Evolutionary conservation across 164 flowering plant genomes (phyloP), one percentile per base, ranked within the genome.

Genomic region (Liquidambar formosana): DNA sequence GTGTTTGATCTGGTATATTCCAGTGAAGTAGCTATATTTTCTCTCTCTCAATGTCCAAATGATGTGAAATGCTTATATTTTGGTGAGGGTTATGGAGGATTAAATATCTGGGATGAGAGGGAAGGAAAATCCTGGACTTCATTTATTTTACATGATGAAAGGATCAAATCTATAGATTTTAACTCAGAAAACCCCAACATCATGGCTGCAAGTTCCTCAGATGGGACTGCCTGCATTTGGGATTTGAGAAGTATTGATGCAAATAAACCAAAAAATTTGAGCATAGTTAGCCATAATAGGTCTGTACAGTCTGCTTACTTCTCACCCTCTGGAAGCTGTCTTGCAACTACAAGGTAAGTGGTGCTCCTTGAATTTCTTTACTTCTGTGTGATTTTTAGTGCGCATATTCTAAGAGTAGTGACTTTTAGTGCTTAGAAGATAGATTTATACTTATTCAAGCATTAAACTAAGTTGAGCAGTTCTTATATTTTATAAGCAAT

Each of bases 141-240:
- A 4, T 84, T 84, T 85, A 26, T 8, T 38, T 75, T 95, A 75
- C 99, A 95, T 70, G 77, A 73, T 44, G 54, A 56, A 52, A 84
- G 96, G 78, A 91, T 95, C 71, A 95, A 91, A 73, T 75, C 97
- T 57, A 83, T 95, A 63, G 92, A 92, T 71, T 95, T 91, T 56
- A 86, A 80, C 68, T 45, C 86, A 21, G 73, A 69, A 38, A 89
- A 87, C 67, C 77, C 79, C 12, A 78, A 87, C 52, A 64, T 88
- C 19, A 79, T 95, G 91, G 94, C 88, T n/a, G 92, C 99, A 56
- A 89, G 99, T 76, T 95, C 97, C 64, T 58, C 89, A 8, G 97
- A 95, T 85, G 89, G 87, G 25, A 88, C 87, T 72, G 97, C 89
- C 57, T 82, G 96, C 77, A 79, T 92, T 51, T 95, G 99, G 99